These are phyloP conservation scores for Rhododendron molle DNA, from an alignment of 148 eudicot species.

Conservation along the genomic window DNA sequence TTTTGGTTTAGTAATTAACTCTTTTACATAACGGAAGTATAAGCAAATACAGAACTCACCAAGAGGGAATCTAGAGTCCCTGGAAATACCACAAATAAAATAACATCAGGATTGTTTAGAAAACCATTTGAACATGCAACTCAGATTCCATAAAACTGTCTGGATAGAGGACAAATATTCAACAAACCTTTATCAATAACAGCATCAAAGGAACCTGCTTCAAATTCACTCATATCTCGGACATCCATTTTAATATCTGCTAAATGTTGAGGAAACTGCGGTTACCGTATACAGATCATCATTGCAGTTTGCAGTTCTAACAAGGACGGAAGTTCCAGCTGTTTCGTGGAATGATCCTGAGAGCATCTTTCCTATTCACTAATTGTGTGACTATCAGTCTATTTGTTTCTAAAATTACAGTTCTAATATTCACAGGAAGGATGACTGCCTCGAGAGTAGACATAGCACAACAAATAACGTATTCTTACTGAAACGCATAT, in stretches of 20 bases:
- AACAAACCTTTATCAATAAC: conserved; percentile 78
- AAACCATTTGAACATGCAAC: background rate
- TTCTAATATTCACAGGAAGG: background rate
- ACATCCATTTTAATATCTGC: conserved; percentile 80
- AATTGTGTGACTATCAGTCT: background rate
- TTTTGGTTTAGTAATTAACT: conserved; percentile 14
- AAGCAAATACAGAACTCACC: conserved; percentile 49
- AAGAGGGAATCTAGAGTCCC: conserved; percentile 87
- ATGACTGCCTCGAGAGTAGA: background rate
- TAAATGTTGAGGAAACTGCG: conserved; percentile 23
- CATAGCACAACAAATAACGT: background rate
- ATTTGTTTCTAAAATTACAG: background rate
- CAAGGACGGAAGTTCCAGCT: background rate
- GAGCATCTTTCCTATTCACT: background rate
- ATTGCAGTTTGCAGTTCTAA: background rate
- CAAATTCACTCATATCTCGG: conserved; percentile 68
- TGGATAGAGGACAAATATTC: background rate
- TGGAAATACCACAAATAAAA: conserved; percentile 28
- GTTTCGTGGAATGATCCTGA: background rate
- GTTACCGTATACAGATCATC: background rate
- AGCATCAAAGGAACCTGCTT: conserved; percentile 62
- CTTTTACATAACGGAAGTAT: background rate
- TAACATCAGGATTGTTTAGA: conserved; percentile 7
- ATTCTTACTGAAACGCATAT: background rate
- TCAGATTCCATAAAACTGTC: background rate